Conservation (phyloP, 371 early-diverging fungal species). For the Mucor indicus region DNA sequence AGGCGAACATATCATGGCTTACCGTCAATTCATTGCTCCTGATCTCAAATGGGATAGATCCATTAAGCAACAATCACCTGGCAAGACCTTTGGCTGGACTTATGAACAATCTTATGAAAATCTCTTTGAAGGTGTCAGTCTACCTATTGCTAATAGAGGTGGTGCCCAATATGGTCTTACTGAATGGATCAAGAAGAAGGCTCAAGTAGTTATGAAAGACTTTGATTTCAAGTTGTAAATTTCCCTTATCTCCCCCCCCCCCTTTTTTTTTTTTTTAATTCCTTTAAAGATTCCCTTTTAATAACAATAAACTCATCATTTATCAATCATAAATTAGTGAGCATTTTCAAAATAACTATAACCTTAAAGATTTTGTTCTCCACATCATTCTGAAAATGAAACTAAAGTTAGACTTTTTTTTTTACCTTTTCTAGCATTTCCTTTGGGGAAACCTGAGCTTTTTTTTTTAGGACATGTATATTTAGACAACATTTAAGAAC, state of each 20-base stretch:
- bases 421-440: conserved; percentile 68
- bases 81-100: conserved; percentile 48
- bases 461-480: no score
- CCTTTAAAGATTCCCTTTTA: no score
- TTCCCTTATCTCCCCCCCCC: no score
- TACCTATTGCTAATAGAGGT: conserved; percentile 33
- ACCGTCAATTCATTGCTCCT: conserved; percentile 45
- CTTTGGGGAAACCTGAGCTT: conserved; percentile 53
- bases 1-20: conserved; percentile 42
- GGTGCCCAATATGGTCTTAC: conserved; percentile 47
- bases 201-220: conserved; percentile 27
- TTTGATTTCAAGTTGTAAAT: conserved; percentile 19
- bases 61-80: conserved; percentile 48
- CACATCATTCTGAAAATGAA: no score
- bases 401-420: conserved; percentile 67
- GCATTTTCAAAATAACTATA: no score
- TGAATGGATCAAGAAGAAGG: conserved; percentile 37
- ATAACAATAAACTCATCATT: no score
- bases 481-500: no score
- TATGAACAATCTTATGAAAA: conserved; percentile 36
- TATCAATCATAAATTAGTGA: no score
- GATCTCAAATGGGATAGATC: conserved; percentile 56
- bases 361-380: no score
- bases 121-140: conserved; percentile 25
- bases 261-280: no score